phyloP scores from a whole-genome alignment of 805 yeast species.

The Saturnispora quitensis region DNA sequence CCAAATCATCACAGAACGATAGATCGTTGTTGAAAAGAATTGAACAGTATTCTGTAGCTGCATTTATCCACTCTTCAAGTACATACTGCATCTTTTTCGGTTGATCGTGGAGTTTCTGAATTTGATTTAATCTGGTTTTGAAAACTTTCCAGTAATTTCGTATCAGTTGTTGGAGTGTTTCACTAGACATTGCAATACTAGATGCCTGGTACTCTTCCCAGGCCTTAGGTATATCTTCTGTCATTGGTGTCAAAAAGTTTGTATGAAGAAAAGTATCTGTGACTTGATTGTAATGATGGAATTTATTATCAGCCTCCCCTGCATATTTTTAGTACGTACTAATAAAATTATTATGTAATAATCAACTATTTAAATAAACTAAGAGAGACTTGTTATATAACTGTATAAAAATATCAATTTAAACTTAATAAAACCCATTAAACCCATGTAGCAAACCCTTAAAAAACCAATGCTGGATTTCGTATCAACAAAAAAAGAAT shows the following conservation, averaged over 20 bases:
- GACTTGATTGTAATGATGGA: background rate
- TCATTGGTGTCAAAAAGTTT: background rate
- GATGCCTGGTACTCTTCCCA: background rate
- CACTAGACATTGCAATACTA: background rate
- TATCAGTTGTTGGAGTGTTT: background rate
- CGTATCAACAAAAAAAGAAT: background rate
- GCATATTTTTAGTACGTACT: background rate
- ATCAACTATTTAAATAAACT: background rate
- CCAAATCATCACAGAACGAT: constrained; percentile 7
- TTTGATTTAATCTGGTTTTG: background rate
- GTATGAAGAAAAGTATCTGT: background rate
- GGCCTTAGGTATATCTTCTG: background rate
- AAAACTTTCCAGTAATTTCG: background rate
- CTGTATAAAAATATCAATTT: background rate
- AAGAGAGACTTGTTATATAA: background rate
- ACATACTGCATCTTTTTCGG: background rate
- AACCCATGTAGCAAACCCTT: background rate
- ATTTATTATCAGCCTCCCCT: background rate
- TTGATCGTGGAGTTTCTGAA: background rate
- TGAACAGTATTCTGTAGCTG: background rate
- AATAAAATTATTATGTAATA: background rate
- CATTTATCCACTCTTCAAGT: background rate
- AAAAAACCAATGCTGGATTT: background rate
- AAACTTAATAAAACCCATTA: background rate
- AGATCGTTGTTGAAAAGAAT: background rate